A percentile compares a stretch with the other conserved stretches of the same genome.
Evolutionary conservation across 2,329 filamentous ascomycete genomes (phyloP).

Genomic region (Cercospora janseana): DNA sequence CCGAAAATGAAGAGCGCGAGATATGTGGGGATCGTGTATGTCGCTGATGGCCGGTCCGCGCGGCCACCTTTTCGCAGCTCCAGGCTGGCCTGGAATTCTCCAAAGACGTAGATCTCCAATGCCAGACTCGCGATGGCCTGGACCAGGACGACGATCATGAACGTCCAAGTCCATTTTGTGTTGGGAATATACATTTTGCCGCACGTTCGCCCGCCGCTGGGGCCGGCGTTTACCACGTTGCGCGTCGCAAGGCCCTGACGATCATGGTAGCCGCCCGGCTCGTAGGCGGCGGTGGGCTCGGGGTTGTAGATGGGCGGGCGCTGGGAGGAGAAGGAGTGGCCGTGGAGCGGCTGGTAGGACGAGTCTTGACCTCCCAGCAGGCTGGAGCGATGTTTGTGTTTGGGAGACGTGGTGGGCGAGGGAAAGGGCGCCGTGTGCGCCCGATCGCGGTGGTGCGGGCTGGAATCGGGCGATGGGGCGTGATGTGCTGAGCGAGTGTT

Average conservation of each 20-base stretch:
- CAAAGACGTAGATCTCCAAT: slow-evolving; percentile 90
- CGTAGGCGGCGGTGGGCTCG: slow-evolving; percentile 37
- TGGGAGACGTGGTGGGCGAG: slow-evolving; percentile 39
- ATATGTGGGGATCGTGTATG: slow-evolving; percentile 79
- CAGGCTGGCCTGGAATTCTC: slow-evolving; percentile 69
- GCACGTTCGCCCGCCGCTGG: slow-evolving; percentile 36
- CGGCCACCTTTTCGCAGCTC: slow-evolving; percentile 19
- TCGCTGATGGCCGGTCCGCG: slow-evolving; percentile 15
- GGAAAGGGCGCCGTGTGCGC: slow-evolving; percentile 30
- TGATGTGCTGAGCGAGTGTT: slow-evolving; percentile 4
- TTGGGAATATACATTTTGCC: slow-evolving; percentile 72
- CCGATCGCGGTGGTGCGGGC: slow-evolving; percentile 10
- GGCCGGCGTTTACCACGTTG: slow-evolving; percentile 27
- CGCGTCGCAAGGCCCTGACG: slow-evolving; percentile 50
- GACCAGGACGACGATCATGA: slow-evolving; percentile 68
- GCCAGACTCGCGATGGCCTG: slow-evolving; percentile 79
- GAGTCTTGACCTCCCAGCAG: slow-evolving; percentile 53
- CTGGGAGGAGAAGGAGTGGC: slow-evolving; percentile 34
- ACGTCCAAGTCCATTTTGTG: slow-evolving; percentile 84
- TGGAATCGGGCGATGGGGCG: not conserved
- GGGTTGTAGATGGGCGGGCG: slow-evolving; percentile 29
- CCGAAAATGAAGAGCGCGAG: slow-evolving; percentile 96
- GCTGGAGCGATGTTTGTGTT: slow-evolving; percentile 57
- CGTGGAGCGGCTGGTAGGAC: slow-evolving; percentile 50
- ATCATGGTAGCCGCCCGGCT: slow-evolving; percentile 50